phyloP scores from a whole-genome alignment of 148 eudicot genomes.

The Selenicereus undatus region DNA sequence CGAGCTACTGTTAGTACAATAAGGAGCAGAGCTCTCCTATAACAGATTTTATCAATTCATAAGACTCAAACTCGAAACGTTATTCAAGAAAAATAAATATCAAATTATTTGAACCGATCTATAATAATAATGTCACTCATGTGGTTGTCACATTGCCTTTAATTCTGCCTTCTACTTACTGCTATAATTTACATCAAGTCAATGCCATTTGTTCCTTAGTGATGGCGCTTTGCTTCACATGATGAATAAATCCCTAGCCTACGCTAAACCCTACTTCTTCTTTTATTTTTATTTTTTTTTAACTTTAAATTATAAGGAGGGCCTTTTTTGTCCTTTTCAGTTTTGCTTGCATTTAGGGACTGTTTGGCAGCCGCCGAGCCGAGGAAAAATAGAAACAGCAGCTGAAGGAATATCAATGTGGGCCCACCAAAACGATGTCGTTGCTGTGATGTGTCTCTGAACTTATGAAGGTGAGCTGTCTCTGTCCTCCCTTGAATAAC shows the following conservation, averaged over 20 bases:
- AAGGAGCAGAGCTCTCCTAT: too few relatives aligned
- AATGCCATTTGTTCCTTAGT: background rate
- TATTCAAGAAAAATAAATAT: too few relatives aligned
- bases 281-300: background rate
- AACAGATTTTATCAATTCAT: too few relatives aligned
- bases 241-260: background rate
- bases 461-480: conserved; percentile 34
- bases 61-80: too few relatives aligned
- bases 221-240: conserved; percentile 19
- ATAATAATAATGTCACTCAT: too few relatives aligned
- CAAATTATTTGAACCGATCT: too few relatives aligned
- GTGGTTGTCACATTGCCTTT: too few relatives aligned
- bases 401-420: conserved; percentile 12
- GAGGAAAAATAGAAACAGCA: background rate
- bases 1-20: too few relatives aligned
- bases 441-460: conserved; percentile 24
- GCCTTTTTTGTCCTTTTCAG: conserved; percentile 20
- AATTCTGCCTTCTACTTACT: too few relatives aligned
- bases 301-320: too few relatives aligned
- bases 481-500: conserved; percentile 27
- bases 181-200: background rate
- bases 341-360: background rate
- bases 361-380: background rate
- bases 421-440: conserved; percentile 32
- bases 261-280: background rate